A percentile compares a stretch with the other conserved stretches of the same genome.
phyloP scores from a whole-genome alignment of 352 stramenopile genomes.

The Pythium periplocum region DNA sequence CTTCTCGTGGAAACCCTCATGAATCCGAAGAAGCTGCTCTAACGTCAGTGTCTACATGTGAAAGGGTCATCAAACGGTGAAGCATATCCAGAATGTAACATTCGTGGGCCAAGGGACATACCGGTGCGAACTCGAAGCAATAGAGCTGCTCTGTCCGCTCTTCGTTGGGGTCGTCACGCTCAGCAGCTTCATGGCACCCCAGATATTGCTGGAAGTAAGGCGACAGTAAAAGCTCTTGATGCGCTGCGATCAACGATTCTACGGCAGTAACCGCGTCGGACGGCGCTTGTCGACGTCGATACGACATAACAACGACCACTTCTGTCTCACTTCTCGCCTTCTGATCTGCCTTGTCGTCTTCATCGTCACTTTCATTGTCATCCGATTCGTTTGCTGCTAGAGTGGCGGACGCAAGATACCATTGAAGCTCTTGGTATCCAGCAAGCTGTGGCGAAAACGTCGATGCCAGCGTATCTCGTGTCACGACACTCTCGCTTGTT shows the following conservation, averaged over 20 bases:
- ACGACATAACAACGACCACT: constrained; percentile 9
- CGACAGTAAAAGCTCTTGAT: constrained; percentile 15
- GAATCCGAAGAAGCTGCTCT: constrained; percentile 2
- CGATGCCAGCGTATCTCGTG: constrained; percentile 4
- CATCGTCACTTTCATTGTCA: neutral
- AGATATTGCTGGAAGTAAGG: constrained; percentile 19
- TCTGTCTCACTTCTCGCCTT: constrained; percentile 1
- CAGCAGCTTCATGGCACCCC: constrained; percentile 3
- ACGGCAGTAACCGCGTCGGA: constrained; percentile 5
- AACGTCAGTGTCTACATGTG: constrained; percentile 6
- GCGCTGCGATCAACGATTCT: constrained; percentile 4
- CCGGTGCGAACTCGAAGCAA: constrained; percentile 20
- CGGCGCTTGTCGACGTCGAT: neutral
- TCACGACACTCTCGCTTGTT: neutral
- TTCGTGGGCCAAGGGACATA: neutral
- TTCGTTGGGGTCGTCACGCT: neutral
- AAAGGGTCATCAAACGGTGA: neutral
- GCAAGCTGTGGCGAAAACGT: constrained; percentile 8
- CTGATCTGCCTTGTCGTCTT: neutral
- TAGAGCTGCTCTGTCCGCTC: constrained; percentile 8
- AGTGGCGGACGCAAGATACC: neutral
- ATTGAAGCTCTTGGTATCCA: neutral
- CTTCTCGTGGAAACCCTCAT: neutral
- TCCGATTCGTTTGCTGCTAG: constrained; percentile 1
- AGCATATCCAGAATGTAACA: neutral